These are phyloP conservation scores for Caryopteris hybrid DNA, from an alignment of 305 asterid species.

Conservation along the genomic window DNA sequence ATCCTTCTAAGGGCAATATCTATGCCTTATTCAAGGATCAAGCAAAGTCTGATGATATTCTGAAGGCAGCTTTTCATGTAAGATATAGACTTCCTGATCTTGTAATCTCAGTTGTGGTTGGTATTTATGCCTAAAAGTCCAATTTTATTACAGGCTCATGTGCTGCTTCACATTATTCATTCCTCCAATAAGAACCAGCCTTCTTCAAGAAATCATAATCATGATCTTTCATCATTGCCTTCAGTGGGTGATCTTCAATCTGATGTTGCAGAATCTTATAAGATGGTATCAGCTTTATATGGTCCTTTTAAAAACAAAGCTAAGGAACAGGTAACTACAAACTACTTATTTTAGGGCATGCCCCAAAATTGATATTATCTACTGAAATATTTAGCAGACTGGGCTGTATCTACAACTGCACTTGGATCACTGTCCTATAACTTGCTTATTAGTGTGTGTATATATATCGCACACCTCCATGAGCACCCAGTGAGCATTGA, in stretches of 20 bases:
- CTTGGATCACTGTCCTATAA: neutral
- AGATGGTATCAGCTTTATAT: slow-evolving; percentile 91
- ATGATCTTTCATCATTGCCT: slow-evolving; percentile 39
- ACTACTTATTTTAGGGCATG: neutral
- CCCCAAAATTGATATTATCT: neutral
- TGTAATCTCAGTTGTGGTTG: slow-evolving; percentile 1
- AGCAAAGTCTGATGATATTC: slow-evolving; percentile 94
- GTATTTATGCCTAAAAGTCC: slow-evolving; percentile 18
- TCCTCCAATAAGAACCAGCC: slow-evolving; percentile 46
- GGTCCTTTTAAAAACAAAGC: slow-evolving; percentile 84
- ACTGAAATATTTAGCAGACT: neutral
- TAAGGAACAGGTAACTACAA: slow-evolving; percentile 71
- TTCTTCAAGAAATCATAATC: slow-evolving; percentile 36
- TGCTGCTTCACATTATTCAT: slow-evolving; percentile 73
- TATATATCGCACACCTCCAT: neutral
- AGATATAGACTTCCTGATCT: slow-evolving; percentile 31
- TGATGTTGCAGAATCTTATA: slow-evolving; percentile 79
- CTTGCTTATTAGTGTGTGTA: neutral
- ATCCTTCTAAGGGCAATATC: slow-evolving; percentile 74
- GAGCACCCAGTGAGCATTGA: neutral
- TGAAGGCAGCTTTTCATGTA: slow-evolving; percentile 98
- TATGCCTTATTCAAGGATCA: slow-evolving; percentile 91
- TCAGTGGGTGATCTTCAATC: slow-evolving; percentile 62
- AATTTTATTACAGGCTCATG: slow-evolving; percentile 69
- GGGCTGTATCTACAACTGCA: neutral